Base-by-base conservation (phyloP, 2,329 filamentous ascomycete genomes). In the Teratosphaeria destructans region DNA sequence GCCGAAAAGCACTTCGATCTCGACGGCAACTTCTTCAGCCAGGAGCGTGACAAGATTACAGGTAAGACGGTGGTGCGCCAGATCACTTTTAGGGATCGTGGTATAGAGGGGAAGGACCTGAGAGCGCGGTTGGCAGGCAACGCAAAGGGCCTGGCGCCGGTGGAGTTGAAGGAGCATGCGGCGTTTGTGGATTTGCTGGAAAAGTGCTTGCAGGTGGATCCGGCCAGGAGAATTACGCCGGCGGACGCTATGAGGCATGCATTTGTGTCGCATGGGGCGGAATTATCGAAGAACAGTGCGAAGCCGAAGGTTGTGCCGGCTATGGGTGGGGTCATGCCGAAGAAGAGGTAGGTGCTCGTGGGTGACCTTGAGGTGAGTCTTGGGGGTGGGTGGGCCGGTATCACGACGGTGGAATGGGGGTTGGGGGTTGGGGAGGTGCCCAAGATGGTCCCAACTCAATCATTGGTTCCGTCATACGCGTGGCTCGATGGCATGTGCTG, bases 221-320 rank as follows among this genome's bases (percentile, higher is more conserved):
- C 93, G 0, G 92, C 96, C 72, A 95, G 95, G 79, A 84, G 94
- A 63, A 89, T 94, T 68, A 93, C 89, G 54, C 89, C 94, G 0
- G 79, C 82, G 14, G 92, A 97, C 69, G 94, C 94, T 55, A 77
- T 97, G 67, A 87, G 85, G 70, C 93, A 97, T 77, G 89, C 89
- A 1, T 97, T 97, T 74, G 90, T 97, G 67, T 61, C 61, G 16
- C 56, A 62, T 19, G 57, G 52, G 2, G 56, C 35, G 26, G 39
- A 49, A 16, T 14, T n/a, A 14, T 23, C 5, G 37, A 23, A 35
- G 54, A 26, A 43, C 56, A 55, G 52, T 55, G 53, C 52, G 43
- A 55, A 39, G 37, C 53, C 49, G 23, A 62, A 62, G 57, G 59
- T 64, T n/a, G 60, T 60, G 47, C 57, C 60, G 32, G 64, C 64